A percentile compares a stretch with the other conserved stretches of the same genome.
Evolutionary conservation across 495 filamentous ascomycete genomes (phyloP).

Genomic region (Aspergillus kassunensis): DNA sequence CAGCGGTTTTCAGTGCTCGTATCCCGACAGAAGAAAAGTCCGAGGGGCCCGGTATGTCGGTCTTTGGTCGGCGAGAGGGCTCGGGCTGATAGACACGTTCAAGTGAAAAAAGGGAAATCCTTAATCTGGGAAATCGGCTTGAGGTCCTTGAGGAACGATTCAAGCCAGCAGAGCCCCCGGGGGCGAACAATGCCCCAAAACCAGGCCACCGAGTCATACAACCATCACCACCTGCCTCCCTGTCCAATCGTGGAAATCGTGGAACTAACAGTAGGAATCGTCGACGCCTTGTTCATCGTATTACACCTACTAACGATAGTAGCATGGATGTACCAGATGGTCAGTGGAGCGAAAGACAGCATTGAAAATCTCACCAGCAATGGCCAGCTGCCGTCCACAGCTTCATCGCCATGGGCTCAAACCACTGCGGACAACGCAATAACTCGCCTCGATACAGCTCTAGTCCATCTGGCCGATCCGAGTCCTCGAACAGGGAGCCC

Average conservation of each 20-base stretch:
- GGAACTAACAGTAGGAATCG: not conserved
- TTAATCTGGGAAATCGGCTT: not conserved
- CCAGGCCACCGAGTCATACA: not conserved
- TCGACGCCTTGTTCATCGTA: not conserved
- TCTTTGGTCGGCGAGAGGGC: too few species aligned
- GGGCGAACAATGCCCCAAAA: not conserved
- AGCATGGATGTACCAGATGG: slow-evolving; percentile 6
- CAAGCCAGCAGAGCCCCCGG: not conserved
- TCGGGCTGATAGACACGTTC: not conserved
- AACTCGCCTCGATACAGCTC: slow-evolving; percentile 1
- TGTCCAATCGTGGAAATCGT: not conserved
- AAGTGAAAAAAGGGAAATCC: not conserved
- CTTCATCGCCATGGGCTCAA: not conserved
- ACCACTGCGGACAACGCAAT: slow-evolving; percentile 2
- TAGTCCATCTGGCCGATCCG: slow-evolving; percentile 2
- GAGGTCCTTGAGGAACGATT: slow-evolving; percentile 1
- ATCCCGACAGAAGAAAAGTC: slow-evolving; percentile 1
- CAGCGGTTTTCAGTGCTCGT: not conserved
- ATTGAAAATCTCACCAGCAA: slow-evolving; percentile 7
- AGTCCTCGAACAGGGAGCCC: not conserved
- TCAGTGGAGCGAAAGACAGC: slow-evolving; percentile 8
- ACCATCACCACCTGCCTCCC: not conserved
- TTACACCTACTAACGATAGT: not conserved
- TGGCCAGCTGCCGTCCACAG: not conserved
- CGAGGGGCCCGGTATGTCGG: not conserved